Evolutionary conservation across 768 basidiomycete genomes (phyloP).

Genomic region (Gymnopilus dilepis): DNA sequence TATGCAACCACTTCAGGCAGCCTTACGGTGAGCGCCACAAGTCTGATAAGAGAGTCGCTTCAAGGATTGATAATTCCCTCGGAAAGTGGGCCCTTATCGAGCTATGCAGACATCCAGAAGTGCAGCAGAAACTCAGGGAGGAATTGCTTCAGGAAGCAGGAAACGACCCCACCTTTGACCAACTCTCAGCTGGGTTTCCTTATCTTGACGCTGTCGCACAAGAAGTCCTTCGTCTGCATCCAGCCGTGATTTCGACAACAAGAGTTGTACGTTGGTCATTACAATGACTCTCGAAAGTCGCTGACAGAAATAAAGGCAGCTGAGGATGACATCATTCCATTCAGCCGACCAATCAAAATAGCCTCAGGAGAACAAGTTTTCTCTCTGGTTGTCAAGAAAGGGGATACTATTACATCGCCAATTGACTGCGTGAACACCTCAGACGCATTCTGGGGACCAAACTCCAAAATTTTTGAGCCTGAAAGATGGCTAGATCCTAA

Average conservation of each 20-base stretch:
- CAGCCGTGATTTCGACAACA: slow-evolving; percentile 37
- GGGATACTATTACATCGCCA: slow-evolving; percentile 47
- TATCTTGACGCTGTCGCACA: slow-evolving; percentile 58
- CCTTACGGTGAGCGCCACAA: slow-evolving; percentile 33
- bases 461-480: slow-evolving; percentile 63
- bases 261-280: slow-evolving; percentile 40
- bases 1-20: slow-evolving; percentile 58
- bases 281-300: background rate
- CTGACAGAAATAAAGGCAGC: slow-evolving; percentile 39
- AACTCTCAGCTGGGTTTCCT: slow-evolving; percentile 53
- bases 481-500: slow-evolving; percentile 62
- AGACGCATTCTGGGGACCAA: slow-evolving; percentile 61
- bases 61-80: too few species aligned
- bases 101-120: slow-evolving; percentile 47
- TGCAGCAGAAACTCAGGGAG: slow-evolving; percentile 53
- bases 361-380: slow-evolving; percentile 43
- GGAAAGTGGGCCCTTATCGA: slow-evolving; percentile 71
- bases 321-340: slow-evolving; percentile 63
- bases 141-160: slow-evolving; percentile 49
- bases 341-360: slow-evolving; percentile 52
- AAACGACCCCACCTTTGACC: slow-evolving; percentile 60
- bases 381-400: slow-evolving; percentile 51
- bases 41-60: too few species aligned
- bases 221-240: slow-evolving; percentile 47
- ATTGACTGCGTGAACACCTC: slow-evolving; percentile 54